A percentile compares a stretch with the other conserved stretches of the same genome.
These are phyloP conservation scores for Zelopaecilomyces penicillatus DNA, from an alignment of 2,329 filamentous ascomycete species.

Conservation along the genomic window DNA sequence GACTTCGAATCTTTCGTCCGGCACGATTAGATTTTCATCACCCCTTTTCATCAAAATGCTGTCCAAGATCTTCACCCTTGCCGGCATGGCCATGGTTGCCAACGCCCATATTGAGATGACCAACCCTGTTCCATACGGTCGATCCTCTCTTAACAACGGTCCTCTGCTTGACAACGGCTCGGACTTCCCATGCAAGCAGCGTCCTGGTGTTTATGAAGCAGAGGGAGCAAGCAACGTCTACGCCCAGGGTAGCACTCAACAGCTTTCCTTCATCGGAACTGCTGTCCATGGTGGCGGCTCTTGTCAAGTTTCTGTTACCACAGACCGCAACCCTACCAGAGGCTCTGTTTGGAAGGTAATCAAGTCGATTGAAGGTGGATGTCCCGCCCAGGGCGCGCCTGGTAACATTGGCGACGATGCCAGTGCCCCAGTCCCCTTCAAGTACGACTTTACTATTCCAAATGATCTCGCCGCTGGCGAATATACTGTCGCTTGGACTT, in stretches of 20 bases:
- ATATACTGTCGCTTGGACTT: conserved; percentile 82
- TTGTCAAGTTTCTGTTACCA: conserved; percentile 82
- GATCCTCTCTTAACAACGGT: conserved; percentile 39
- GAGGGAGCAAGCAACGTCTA: conserved; percentile 48
- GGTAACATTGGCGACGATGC: conserved; percentile 52
- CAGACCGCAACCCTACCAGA: conserved; percentile 60
- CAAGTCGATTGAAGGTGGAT: conserved; percentile 78
- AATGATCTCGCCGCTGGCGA: conserved; percentile 63
- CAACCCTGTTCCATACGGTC: conserved; percentile 55
- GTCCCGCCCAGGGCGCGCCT: conserved; percentile 50
- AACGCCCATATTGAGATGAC: conserved; percentile 71
- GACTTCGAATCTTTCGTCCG: conserved; percentile 20
- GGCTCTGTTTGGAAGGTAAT: conserved; percentile 78
- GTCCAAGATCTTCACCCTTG: conserved; percentile 38
- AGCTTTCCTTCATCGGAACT: conserved; percentile 57
- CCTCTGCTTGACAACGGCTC: conserved; percentile 53
- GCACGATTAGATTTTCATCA: conserved; percentile 19
- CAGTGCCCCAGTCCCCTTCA: conserved; percentile 36
- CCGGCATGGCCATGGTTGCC: conserved; percentile 51
- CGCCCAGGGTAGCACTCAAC: conserved; percentile 30
- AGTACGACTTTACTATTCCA: conserved; percentile 66
- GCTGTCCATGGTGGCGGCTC: conserved; percentile 87
- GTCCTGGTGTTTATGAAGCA: conserved; percentile 36
- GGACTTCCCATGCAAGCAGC: conserved; percentile 78
- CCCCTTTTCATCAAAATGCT: conserved; percentile 38